Percentiles rank a stretch among this genome's conserved stretches.
phyloP scores from a whole-genome alignment of 305 asterid species.

The Fraxinus dipetala region DNA sequence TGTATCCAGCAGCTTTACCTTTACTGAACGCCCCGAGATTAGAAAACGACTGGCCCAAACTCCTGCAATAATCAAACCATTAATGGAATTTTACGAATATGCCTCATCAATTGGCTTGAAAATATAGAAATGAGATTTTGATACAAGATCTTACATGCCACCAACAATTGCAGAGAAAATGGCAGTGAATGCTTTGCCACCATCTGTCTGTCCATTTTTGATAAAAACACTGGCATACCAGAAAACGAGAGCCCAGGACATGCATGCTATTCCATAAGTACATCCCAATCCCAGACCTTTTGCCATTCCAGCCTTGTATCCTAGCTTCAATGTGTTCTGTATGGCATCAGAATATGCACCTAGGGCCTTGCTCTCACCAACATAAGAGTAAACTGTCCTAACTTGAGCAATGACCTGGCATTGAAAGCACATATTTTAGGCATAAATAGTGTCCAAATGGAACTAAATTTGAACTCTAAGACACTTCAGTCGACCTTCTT shows the following conservation, averaged over 20 bases:
- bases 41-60: slow-evolving; percentile 96
- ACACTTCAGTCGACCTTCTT: neutral
- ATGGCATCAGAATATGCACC: slow-evolving; percentile 83
- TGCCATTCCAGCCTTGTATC: slow-evolving; percentile 99
- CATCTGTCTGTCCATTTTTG: slow-evolving; percentile 83
- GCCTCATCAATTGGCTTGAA: neutral
- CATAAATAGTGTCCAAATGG: neutral
- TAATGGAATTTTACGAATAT: neutral
- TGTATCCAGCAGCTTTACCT: slow-evolving; percentile 96
- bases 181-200: slow-evolving; percentile 97
- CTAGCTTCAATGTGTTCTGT: slow-evolving; percentile 80
- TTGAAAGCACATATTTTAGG: slow-evolving; percentile 16
- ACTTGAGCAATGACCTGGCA: slow-evolving; percentile 93
- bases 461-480: neutral
- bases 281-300: slow-evolving; percentile 97
- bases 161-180: slow-evolving; percentile 96
- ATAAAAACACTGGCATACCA: slow-evolving; percentile 99
- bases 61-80: slow-evolving; percentile 52
- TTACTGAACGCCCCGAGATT: slow-evolving; percentile 93
- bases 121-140: neutral
- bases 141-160: slow-evolving; percentile 72
- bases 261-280: slow-evolving; percentile 95
- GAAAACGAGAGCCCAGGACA: slow-evolving; percentile 98
- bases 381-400: slow-evolving; percentile 92
- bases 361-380: slow-evolving; percentile 81